Evolutionary conservation across 345 rosid genomes (phyloP), one percentile per base, ranked within the genome.

Genomic region (Hirschfeldia incana): DNA sequence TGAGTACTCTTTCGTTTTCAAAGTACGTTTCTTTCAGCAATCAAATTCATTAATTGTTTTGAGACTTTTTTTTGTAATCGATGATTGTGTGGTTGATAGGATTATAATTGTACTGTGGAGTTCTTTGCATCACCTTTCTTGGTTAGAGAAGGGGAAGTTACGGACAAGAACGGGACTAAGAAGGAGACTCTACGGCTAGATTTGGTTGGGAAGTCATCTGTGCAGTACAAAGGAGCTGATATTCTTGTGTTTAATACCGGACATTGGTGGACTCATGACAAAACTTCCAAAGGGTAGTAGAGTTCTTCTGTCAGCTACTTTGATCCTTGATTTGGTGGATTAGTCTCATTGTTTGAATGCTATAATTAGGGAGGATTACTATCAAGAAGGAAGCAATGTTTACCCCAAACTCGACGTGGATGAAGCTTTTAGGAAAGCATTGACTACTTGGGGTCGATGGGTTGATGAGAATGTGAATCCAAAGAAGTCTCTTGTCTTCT

Each of bases 211-310:
- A 87, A 85, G 83, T 88, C 94, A 1, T 88, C 93, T 0, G 87
- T 88, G 70, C 86, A 81, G 69, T 95, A 95, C 75, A 93, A 83
- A 80, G 82, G 62, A 36, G 98, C 97, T 0, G 94, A 95, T 71
- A 79, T 93, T 57, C 81, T 95, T 59, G 78, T 95, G 68, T 95
- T 93, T 86, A 95, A 95, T 65, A 95, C 99, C 0, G 99, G 99
- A 26, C 99, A 95, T 57, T 95, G 99, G 99, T 93, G 99, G 99
- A 95, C 98, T 81, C 99, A 95, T 72, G 98, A 95, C 6, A 95
- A 95, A 81, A 95, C 99, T 65, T 85, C 98, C 27, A 84, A 76
- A 84, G 99, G 99, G 99, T 95, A 78, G 8, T 95, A 78, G 12
- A 2, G 10, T 49, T 65, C 12, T 11, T 29, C 32, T 29, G 0